Percentiles rank a stretch among this genome's conserved stretches.
phyloP scores from a whole-genome alignment of 2,329 filamentous ascomycete species.

The Microdochium trichocladiopsis region DNA sequence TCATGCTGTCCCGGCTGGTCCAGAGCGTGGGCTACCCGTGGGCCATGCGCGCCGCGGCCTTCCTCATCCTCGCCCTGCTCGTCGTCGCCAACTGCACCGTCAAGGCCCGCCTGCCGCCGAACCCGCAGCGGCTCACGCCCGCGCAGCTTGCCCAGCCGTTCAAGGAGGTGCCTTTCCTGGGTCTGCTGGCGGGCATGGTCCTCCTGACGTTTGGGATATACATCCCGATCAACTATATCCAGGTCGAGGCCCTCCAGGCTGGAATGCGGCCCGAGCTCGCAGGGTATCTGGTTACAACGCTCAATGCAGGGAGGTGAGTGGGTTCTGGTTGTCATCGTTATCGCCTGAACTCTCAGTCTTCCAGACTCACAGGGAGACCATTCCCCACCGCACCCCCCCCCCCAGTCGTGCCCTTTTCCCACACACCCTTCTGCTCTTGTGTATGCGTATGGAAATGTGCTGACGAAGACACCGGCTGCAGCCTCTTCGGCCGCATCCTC shows the following conservation, averaged over 20 bases:
- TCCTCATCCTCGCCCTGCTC: slow-evolving; percentile 17
- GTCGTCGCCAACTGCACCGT: slow-evolving; percentile 23
- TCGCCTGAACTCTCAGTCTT: too few relatives aligned
- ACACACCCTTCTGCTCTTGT: too few relatives aligned
- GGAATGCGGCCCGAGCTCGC: slow-evolving; percentile 19
- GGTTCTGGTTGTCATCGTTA: too few relatives aligned
- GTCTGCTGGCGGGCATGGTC: slow-evolving; percentile 23
- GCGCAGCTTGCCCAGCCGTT: slow-evolving; percentile 10
- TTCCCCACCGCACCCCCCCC: too few relatives aligned
- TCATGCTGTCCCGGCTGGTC: slow-evolving; percentile 9
- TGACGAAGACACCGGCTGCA: neutral
- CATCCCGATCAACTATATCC: slow-evolving; percentile 27
- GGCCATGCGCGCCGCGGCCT: slow-evolving; percentile 18
- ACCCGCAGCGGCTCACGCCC: slow-evolving; percentile 7
- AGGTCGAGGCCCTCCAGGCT: slow-evolving; percentile 19
- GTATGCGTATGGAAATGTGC: neutral
- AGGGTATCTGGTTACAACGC: slow-evolving; percentile 27
- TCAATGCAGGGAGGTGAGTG: slow-evolving; percentile 23
- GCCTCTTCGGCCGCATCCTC: slow-evolving; percentile 3
- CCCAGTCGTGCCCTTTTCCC: too few relatives aligned
- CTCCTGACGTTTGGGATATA: slow-evolving; percentile 27
- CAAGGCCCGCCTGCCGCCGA: slow-evolving; percentile 14
- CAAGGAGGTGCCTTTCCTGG: slow-evolving; percentile 21
- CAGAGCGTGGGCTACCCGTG: slow-evolving; percentile 15
- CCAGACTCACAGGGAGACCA: too few relatives aligned